Evolutionary conservation across 75 land plant species (phyloP), one percentile per base, ranked within the genome.

Genomic region (Sequoia sempervirens): DNA sequence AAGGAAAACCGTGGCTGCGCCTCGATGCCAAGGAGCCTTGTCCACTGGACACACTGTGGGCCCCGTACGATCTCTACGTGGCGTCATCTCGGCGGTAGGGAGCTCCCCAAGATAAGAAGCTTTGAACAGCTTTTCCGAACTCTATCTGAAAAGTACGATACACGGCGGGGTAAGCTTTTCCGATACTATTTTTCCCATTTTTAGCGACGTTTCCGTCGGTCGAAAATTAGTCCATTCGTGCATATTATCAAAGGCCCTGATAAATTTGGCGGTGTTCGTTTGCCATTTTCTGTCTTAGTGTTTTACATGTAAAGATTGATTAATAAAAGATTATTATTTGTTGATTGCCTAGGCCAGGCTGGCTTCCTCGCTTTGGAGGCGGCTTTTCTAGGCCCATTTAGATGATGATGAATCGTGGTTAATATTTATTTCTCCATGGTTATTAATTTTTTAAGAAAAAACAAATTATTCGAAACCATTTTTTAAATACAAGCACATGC

Each of bases 1-100:
- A 90, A 58, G 99, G 99, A 23, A 96, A 97, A 90, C 99, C 99
- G 2, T 97, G 99, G 99, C 72, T 85, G 30, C 86, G 99, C 80
- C 87, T 97, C 28, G 99, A 94, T 84, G 83, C 91, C 11, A 86
- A 85, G 79, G 72, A 81, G 47, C 89, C 96, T 1, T 97, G 99
- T 79, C 99, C 99, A 30, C 82, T 97, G 75, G 99, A 97, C 64
- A 28, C 84, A 2, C 88, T 94, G 12, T 97, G 99, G 99, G 93
- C 96, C 5, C 99, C 99, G 11, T 97, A 92, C 81, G 99, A 97
- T 83, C 89, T 96, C 82, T 90, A 92, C 85, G 87, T 45, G 32
- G 79, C 89, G 26, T 87, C 88, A 28, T 73, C 85, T 26, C 73
- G 43, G 45, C 76, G 47, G 34, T 28, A 41, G 46, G 36, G 73